Base-by-base conservation (phyloP, 805 yeast species). In the Kodamaea hsintzibuensis region DNA sequence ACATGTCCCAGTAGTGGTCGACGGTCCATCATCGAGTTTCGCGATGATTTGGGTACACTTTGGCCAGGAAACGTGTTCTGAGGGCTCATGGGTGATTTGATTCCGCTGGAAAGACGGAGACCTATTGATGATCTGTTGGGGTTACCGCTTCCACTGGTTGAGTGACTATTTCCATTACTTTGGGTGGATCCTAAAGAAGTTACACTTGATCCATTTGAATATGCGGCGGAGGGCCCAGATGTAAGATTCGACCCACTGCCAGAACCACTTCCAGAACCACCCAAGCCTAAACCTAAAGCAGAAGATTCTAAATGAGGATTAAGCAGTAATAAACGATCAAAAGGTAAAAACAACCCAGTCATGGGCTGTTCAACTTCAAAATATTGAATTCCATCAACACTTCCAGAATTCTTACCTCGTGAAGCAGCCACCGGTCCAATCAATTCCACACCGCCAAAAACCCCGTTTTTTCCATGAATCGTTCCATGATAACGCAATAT, bases 351-450 rank as follows among this genome's bases (percentile, higher is more conserved):
- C 27, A 92, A 69, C 0, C 98, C 98, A 16, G 91, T 77, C 53
- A 80, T 80, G 0, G 91, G 88, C 37, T 64, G 70, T 5, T 74
- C 70, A 0, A 92, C 89, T 3, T 75, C 73, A 64, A 92, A 92
- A 66, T 91, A 91, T 51, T 74, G 74, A 7, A 73, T 65, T 0
- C 96, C 96, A 54, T 86, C 81, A 45, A 85, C 91, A 42, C 82
- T 80, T n/a, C 99, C 99, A 52, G 83, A 81, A 64, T 93, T 95
- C 68, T 90, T 89, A 18, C 99, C 99, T 52, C 82, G 75, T 4
- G 74, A 65, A 0, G 81, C 72, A 42, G 82, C 79, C 16, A 67
- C 62, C 1, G 84, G 85, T 1, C 89, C 92, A n/a, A 84, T 62
- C 43, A 93, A 73, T 66, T 93, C 98, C 5, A 93, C 79, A 2